Percentiles rank a stretch among this genome's conserved stretches.
These are phyloP conservation scores for Amaranthus cruentus DNA, from an alignment of 148 eudicot species.

Conservation along the genomic window DNA sequence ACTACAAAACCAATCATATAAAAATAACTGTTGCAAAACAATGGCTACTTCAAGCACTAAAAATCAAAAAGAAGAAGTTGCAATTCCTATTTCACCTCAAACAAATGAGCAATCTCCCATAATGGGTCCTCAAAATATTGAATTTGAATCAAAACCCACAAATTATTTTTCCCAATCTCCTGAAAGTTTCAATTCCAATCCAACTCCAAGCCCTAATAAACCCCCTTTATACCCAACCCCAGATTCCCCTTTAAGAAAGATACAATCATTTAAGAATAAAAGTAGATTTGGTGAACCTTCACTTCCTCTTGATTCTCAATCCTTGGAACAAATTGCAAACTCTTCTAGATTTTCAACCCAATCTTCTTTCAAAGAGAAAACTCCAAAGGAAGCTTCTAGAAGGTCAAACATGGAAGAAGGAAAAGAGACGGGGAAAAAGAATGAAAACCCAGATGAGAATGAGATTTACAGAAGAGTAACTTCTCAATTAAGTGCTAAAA, in stretches of 20 bases:
- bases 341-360: constrained; percentile 8
- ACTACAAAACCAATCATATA: no score
- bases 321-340: constrained; percentile 15
- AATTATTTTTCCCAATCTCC: constrained; percentile 29
- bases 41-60: constrained; percentile 14
- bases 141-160: constrained; percentile 11
- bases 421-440: constrained; percentile 23
- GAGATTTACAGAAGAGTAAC: constrained; percentile 69
- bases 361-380: constrained; percentile 26
- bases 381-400: constrained; percentile 33
- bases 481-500: constrained; percentile 39
- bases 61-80: constrained; percentile 20
- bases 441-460: constrained; percentile 47
- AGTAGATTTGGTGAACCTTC: constrained; percentile 80
- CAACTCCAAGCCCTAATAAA: constrained; percentile 42
- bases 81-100: constrained; percentile 19
- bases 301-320: constrained; percentile 29
- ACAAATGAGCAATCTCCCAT: constrained; percentile 7
- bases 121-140: constrained; percentile 10
- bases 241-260: constrained; percentile 28
- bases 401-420: neutral
- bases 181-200: constrained; percentile 32
- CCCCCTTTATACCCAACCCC: constrained; percentile 49
- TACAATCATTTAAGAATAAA: constrained; percentile 38
- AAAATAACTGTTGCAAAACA: neutral